A percentile compares a stretch with the other conserved stretches of the same genome.
Conservation (phyloP, 176 grass and related monocot species). For the Oryza longistaminata region DNA sequence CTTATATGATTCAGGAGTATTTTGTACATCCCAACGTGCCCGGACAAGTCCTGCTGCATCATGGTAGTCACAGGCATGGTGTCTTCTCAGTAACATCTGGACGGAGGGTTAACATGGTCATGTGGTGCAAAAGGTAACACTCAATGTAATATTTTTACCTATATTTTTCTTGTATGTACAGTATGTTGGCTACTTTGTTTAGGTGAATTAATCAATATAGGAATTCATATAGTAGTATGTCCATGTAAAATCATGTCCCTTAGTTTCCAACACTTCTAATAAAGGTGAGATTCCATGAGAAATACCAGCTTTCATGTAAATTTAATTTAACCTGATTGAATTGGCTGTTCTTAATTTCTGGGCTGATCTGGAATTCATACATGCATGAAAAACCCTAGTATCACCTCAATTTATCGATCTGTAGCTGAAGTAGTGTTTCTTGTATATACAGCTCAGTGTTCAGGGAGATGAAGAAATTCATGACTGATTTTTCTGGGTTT, state of each 20-base stretch:
- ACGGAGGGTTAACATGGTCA: not conserved
- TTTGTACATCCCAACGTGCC: not conserved
- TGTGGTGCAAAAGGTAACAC: conserved; percentile 31
- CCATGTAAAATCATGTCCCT: not conserved
- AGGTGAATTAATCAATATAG: not conserved
- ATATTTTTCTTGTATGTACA: not conserved
- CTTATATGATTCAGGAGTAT: not conserved
- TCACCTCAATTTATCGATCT: not conserved
- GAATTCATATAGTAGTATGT: not conserved
- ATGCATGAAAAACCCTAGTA: not conserved
- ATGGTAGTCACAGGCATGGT: not conserved
- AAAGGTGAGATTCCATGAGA: not conserved
- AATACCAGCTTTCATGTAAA: not conserved
- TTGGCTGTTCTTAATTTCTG: not conserved
- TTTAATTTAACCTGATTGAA: not conserved
- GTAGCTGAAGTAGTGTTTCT: not conserved
- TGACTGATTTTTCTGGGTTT: conserved; percentile 5
- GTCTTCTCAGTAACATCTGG: not conserved
- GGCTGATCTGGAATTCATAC: not conserved
- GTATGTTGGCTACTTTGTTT: not conserved
- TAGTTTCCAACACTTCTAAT: not conserved
- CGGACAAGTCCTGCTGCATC: conserved; percentile 2
- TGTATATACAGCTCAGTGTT: conserved; percentile 1
- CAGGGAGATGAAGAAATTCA: not conserved
- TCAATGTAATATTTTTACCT: not conserved